Base-by-base conservation (phyloP, 768 basidiomycete genomes). In the Paxillus involutus region DNA sequence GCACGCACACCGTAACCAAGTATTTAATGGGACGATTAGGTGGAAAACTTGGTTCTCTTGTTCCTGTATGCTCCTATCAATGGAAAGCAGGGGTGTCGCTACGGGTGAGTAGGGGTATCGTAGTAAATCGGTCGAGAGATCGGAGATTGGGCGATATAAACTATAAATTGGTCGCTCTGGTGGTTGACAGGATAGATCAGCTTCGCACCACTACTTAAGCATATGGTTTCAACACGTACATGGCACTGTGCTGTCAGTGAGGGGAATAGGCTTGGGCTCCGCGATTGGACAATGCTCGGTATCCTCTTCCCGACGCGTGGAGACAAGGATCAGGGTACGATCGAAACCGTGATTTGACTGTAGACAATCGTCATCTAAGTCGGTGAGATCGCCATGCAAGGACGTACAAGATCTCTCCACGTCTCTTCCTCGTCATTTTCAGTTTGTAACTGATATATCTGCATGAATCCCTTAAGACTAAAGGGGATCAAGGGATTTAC, bases 341-440 rank as follows among this genome's bases (percentile, higher is more conserved):
- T 90, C 85, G 62, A 90, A 91, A 1, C 89, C 89, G 68, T 91
- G 89, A 42, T 76, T 83, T 44, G 85, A 81, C 86, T 90, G 57
- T 16, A 50, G 30, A 47, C 26, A 56, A 44, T 68, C 48, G 17
- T 55, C 33, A n/a, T 54, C 58, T 26, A 47, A 36, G 50, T 47
- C 49, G 35, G 17, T 44, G 41, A 40, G 13, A 24, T 44, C 26
- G 33, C 30, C 19, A 53, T 46, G 19, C 41, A 54, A 66, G 10
- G 17, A 64, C 83, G 60, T 61, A 89, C 88, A 58, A 91, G 71
- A 74, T 91, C 90, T 69, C 80, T 77, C 89, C 88, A 92, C 8
- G 90, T 93, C 71, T 93, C 88, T 66, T 85, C 85, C 59, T 90
- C 88, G 58, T 91, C 90, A 57, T 83, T 88, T 60, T 89, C 87